Evolutionary conservation across 2,329 filamentous ascomycete species (phyloP).

Genomic region (Ampelomyces quisqualis): DNA sequence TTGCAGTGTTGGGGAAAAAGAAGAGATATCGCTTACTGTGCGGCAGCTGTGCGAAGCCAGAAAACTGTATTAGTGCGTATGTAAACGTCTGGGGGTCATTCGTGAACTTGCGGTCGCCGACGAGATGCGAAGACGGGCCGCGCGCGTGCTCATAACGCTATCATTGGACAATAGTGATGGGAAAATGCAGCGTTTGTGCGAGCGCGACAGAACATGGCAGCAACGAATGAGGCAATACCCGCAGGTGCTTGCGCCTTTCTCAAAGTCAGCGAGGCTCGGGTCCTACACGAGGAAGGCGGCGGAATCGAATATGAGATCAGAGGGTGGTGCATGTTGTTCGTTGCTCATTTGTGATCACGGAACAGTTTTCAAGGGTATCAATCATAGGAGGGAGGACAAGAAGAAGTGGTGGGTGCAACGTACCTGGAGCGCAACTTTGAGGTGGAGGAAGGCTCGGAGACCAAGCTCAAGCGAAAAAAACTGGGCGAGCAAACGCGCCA

Average conservation of each 20-base stretch:
- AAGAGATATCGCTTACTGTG: slow-evolving; percentile 17
- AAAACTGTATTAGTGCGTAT: not conserved
- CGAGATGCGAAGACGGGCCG: not conserved
- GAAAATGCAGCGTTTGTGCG: no score
- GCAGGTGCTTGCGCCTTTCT: slow-evolving; percentile 3
- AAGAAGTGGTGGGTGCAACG: slow-evolving; percentile 10
- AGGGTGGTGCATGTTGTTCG: slow-evolving; percentile 65
- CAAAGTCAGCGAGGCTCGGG: slow-evolving; percentile 22
- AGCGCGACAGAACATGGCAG: no score
- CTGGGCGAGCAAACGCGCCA: slow-evolving; percentile 24
- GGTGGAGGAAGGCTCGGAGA: slow-evolving; percentile 23
- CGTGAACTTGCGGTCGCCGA: no score
- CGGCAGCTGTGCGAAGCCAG: no score
- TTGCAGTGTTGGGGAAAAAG: slow-evolving; percentile 15
- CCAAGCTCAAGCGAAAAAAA: slow-evolving; percentile 27
- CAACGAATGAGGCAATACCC: no score
- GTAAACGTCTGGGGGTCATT: no score
- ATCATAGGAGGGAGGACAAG: slow-evolving; percentile 44
- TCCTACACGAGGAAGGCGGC: slow-evolving; percentile 10
- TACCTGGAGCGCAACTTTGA: slow-evolving; percentile 30
- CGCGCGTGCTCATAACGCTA: not conserved
- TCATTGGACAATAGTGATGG: not conserved
- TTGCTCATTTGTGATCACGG: slow-evolving; percentile 58
- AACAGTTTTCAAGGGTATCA: slow-evolving; percentile 56
- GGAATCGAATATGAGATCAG: slow-evolving; percentile 41